Base-by-base conservation (phyloP, 148 eudicot genomes). In the Rhododendron simsii region DNA sequence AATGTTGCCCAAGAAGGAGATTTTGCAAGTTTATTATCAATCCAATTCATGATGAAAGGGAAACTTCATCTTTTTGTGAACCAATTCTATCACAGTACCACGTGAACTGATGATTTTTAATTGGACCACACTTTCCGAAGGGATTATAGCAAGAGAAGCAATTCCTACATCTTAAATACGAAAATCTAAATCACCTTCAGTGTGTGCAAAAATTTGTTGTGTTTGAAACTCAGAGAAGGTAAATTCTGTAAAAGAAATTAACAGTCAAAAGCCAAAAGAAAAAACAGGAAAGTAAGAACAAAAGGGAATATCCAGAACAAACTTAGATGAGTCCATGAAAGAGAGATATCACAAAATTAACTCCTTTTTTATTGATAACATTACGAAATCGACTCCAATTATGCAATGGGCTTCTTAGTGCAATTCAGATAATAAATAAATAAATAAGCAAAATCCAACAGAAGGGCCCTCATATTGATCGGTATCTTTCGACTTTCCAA, bases 401-500 rank as follows among this genome's bases (percentile, higher is more conserved):
- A 50, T 73, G 21, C n/a, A 16, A 59, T 81, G 9, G 59, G 57
- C 39, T 18, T 69, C 39, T 48, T 23, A 45, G 20, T 8, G 20
- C 50, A 59, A 21, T 71, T 28, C 23, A 83, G 28, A 51, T 69
- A 44, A 35, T 33, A 33, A 47, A 5, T 21, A 33, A 14, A 30
- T 9, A 50, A 33, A 63, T 33, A 41, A 57, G 35, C 35, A 33
- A 23, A 12, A 76, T 28, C 83, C 65, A 78, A 50, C 30, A 79
- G 5, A 51, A 28, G 37, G 2, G 69, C 23, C 79, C 71, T 45
- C 67, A n/a, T 53, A 53, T 53, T 45, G 20, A 47, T 35, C 11
- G 61, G 75, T 80, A 80, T 30, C 80, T 86, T 80, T 69, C 84
- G 67, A 80, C 82, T 86, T 80, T 33, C 78, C 39, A 23, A 47